Percentiles rank a stretch among this genome's conserved stretches.
phyloP scores from a whole-genome alignment of 768 basidiomycete species.

The Sporobolomyces pararoseus region DNA sequence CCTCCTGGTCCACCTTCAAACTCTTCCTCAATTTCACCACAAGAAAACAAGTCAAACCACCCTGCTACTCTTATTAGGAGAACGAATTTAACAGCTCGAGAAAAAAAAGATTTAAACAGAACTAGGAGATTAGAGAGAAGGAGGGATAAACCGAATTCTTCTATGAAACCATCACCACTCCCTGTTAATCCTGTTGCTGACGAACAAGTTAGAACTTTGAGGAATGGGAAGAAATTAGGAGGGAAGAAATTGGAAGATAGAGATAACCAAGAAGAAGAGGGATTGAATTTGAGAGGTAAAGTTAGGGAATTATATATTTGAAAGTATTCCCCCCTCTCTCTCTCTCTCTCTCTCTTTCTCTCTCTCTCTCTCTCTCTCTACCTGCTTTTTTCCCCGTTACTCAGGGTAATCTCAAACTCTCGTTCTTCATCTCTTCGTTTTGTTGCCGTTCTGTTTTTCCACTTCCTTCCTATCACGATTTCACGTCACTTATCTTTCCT shows the following conservation, averaged over 20 bases:
- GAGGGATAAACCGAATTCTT: slow-evolving; percentile 47
- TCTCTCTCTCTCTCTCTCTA: neutral
- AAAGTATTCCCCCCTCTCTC: neutral
- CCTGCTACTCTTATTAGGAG: neutral
- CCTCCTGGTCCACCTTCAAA: neutral
- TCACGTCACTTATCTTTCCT: no score
- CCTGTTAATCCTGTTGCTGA: no score
- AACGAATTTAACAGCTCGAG: neutral
- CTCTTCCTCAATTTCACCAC: neutral
- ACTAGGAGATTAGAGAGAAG: slow-evolving; percentile 41
- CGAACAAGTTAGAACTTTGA: slow-evolving; percentile 8
- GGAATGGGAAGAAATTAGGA: neutral
- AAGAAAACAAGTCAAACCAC: neutral
- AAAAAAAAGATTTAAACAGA: slow-evolving; percentile 5
- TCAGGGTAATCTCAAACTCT: neutral
- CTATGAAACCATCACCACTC: neutral
- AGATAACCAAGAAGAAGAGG: neutral
- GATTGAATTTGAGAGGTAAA: neutral
- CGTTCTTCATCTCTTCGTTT: neutral
- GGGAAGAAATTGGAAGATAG: neutral
- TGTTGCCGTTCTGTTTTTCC: neutral
- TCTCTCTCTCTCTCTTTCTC: neutral
- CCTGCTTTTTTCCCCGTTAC: neutral
- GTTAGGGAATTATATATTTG: slow-evolving; percentile 5
- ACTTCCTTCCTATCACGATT: neutral